Conservation (phyloP, 495 filamentous ascomycete species). For the Penicillium canescens region DNA sequence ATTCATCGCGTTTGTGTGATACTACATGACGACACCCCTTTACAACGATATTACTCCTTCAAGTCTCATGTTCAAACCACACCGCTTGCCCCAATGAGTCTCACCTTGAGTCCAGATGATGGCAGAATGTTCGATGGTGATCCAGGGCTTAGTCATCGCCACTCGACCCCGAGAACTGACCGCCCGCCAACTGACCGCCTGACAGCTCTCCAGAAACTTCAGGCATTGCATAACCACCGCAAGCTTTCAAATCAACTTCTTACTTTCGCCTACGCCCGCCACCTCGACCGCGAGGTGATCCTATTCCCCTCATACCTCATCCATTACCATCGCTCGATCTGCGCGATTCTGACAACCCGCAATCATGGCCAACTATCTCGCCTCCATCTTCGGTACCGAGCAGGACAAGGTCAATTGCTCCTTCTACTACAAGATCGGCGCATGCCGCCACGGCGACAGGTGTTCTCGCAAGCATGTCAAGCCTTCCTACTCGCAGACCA, state of each 20-base stretch:
- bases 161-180: slow-evolving; percentile 1
- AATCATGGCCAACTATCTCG: slow-evolving; percentile 91
- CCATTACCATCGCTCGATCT: neutral
- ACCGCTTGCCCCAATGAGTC: no score
- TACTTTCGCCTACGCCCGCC: slow-evolving; percentile 1
- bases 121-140: no score
- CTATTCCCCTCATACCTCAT: no score
- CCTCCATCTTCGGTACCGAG: slow-evolving; percentile 99
- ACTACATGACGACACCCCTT: no score
- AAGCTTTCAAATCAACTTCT: slow-evolving; percentile 15
- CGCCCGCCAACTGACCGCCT: neutral
- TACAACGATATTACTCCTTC: no score
- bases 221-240: slow-evolving; percentile 23
- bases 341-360: neutral
- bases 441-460: slow-evolving; percentile 96
- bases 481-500: slow-evolving; percentile 94
- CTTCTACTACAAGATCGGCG: slow-evolving; percentile 97
- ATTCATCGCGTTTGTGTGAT: no score
- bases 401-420: slow-evolving; percentile 92
- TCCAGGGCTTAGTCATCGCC: slow-evolving; percentile 32
- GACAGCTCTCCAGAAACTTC: slow-evolving; percentile 49
- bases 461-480: slow-evolving; percentile 99
- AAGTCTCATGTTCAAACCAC: no score
- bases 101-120: no score
- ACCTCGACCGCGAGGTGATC: neutral